Conservation (phyloP, 257 asterid species). For the Nicotiana otophora region DNA sequence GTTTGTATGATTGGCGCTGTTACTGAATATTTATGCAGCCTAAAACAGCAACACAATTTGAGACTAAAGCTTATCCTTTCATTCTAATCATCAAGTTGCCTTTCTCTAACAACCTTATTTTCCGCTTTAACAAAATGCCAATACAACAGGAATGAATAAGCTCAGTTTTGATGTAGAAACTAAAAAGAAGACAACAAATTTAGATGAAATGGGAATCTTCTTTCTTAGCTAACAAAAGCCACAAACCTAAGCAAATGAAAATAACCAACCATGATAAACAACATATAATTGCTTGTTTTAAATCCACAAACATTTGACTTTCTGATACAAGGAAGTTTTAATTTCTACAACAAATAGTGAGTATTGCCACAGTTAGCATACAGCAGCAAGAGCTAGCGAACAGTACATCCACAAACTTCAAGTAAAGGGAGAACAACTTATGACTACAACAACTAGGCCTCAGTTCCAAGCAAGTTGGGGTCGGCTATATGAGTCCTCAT, state of each 20-base stretch:
- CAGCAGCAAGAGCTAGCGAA: neutral
- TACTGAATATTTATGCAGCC: neutral
- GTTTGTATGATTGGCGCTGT: neutral
- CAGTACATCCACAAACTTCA: neutral
- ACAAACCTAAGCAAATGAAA: neutral
- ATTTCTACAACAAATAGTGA: neutral
- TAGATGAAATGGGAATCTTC: neutral
- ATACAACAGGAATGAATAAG: neutral
- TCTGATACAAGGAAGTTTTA: neutral
- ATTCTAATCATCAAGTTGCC: neutral
- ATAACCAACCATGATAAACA: neutral
- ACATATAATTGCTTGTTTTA: neutral
- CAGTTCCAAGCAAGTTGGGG: too few relatives aligned
- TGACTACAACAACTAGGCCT: too few relatives aligned
- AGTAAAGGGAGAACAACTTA: neutral
- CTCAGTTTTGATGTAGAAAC: neutral
- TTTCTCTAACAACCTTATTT: neutral
- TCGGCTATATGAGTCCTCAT: too few relatives aligned
- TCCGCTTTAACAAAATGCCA: neutral
- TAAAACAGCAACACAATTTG: neutral
- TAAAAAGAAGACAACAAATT: neutral
- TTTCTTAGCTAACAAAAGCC: neutral
- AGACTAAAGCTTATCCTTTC: neutral
- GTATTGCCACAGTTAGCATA: neutral
- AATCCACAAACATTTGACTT: neutral